phyloP scores from a whole-genome alignment of 2,329 filamentous ascomycete species.

The Xylaria digitata region DNA sequence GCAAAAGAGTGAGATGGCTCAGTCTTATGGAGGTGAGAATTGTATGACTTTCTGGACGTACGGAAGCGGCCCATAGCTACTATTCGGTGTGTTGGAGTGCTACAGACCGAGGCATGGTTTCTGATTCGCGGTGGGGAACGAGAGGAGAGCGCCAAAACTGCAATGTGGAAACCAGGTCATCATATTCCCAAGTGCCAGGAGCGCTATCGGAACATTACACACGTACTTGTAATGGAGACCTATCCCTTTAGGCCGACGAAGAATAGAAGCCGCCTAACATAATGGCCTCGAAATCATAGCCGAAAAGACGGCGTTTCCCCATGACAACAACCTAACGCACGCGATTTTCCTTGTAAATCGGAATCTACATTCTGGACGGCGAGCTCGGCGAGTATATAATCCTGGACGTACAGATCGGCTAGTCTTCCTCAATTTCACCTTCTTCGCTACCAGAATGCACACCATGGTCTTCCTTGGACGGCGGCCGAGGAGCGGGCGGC shows the following conservation, averaged over 20 bases:
- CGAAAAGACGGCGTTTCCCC: background rate
- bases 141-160: conserved; percentile 38
- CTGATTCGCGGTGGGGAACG: background rate
- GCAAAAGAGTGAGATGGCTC: conserved; percentile 39
- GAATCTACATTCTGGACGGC: conserved; percentile 22
- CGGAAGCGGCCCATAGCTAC: conserved; percentile 26
- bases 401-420: conserved; percentile 41
- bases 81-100: background rate
- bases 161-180: conserved; percentile 44
- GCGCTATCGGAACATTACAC: conserved; percentile 44
- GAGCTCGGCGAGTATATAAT: conserved; percentile 20
- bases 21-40: conserved; percentile 27
- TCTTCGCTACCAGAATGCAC: conserved; percentile 93
- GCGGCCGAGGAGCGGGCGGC: conserved; percentile 56
- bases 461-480: conserved; percentile 65
- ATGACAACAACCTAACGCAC: background rate
- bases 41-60: conserved; percentile 35
- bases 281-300: conserved; percentile 16
- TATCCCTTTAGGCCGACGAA: conserved; percentile 6
- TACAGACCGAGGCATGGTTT: conserved; percentile 14
- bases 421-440: conserved; percentile 94
- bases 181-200: conserved; percentile 41
- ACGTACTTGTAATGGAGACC: conserved; percentile 44
- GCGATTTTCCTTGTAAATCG: conserved; percentile 8
- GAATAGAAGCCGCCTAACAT: conserved; percentile 10